These are phyloP conservation scores for Didymellaceae sp. DNA, from an alignment of 2,329 filamentous ascomycete genomes.

Conservation along the genomic window DNA sequence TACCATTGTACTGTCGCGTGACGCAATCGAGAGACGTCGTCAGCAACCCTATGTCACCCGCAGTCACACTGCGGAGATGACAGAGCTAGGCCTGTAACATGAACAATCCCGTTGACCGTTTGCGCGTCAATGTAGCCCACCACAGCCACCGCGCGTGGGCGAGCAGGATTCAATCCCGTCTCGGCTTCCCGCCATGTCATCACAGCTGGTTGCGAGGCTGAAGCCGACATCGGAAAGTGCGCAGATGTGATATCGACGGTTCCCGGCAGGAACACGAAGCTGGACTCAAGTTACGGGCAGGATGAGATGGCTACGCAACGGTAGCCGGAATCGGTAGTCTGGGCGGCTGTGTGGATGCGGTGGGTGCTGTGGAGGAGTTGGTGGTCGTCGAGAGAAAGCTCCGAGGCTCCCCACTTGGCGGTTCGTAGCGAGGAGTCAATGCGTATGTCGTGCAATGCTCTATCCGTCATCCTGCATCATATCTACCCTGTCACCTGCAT, in stretches of 20 bases:
- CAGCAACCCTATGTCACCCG: too few species aligned
- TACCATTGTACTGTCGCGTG: too few species aligned
- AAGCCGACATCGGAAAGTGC: conserved; percentile 10
- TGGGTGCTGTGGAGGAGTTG: conserved; percentile 5
- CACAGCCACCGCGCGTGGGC: too few species aligned
- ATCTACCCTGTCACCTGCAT: conserved; percentile 7
- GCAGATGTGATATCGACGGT: neutral
- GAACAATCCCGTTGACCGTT: too few species aligned
- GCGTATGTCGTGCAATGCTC: conserved; percentile 16
- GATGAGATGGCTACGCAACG: neutral
- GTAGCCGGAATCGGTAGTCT: conserved; percentile 2
- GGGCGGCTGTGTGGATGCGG: neutral
- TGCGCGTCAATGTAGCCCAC: too few species aligned
- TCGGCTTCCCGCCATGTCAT: neutral
- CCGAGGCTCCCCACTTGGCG: conserved; percentile 16
- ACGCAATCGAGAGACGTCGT: too few species aligned
- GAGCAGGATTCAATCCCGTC: too few species aligned
- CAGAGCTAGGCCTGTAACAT: too few species aligned
- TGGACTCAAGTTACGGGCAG: conserved; percentile 4
- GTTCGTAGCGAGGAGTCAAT: conserved; percentile 12
- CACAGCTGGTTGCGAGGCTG: neutral
- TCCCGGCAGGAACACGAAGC: conserved; percentile 8
- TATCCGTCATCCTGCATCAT: conserved; percentile 14
- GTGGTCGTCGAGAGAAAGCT: conserved; percentile 20
- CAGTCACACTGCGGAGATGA: too few species aligned